Conservation (phyloP, 2,329 filamentous ascomycete genomes). For the Cladosporium sphaerospermum region DNA sequence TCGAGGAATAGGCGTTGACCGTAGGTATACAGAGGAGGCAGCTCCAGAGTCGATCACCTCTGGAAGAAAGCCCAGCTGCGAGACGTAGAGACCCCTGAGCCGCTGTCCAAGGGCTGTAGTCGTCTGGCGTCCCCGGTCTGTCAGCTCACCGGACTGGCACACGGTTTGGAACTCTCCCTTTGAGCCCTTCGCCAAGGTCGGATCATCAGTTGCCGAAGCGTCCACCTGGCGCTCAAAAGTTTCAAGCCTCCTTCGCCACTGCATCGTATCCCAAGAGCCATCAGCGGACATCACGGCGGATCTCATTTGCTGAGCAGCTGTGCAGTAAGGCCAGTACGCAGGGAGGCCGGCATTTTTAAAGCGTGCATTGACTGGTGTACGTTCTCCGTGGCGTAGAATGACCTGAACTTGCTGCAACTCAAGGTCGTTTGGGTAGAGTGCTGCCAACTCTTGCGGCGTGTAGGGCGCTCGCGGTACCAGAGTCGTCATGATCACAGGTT, state of each 20-base stretch:
- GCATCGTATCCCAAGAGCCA: slow-evolving; percentile 53
- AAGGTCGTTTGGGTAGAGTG: slow-evolving; percentile 73
- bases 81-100: slow-evolving; percentile 44
- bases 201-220: slow-evolving; percentile 24
- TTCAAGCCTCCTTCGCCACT: slow-evolving; percentile 69
- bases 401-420: slow-evolving; percentile 87
- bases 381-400: slow-evolving; percentile 50
- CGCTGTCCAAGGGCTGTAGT: slow-evolving; percentile 44
- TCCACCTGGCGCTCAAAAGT: slow-evolving; percentile 62
- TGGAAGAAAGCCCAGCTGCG: slow-evolving; percentile 46
- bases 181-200: slow-evolving; percentile 62
- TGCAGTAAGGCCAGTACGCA: slow-evolving; percentile 83
- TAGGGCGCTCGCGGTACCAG: slow-evolving; percentile 70
- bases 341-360: slow-evolving; percentile 60
- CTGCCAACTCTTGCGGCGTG: slow-evolving; percentile 68
- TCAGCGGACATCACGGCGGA: slow-evolving; percentile 52
- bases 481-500: slow-evolving; percentile 60
- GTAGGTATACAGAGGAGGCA: slow-evolving; percentile 38
- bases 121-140: slow-evolving; percentile 44
- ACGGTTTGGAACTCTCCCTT: slow-evolving; percentile 67
- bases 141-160: slow-evolving; percentile 59
- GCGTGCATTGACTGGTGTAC: slow-evolving; percentile 79
- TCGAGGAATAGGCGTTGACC: slow-evolving; percentile 44
- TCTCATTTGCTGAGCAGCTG: slow-evolving; percentile 64
- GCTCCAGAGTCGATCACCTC: slow-evolving; percentile 32